Percentiles rank a stretch among this genome's conserved stretches.
phyloP scores from a whole-genome alignment of 2,329 filamentous ascomycete species.

The Venturia carpophila region DNA sequence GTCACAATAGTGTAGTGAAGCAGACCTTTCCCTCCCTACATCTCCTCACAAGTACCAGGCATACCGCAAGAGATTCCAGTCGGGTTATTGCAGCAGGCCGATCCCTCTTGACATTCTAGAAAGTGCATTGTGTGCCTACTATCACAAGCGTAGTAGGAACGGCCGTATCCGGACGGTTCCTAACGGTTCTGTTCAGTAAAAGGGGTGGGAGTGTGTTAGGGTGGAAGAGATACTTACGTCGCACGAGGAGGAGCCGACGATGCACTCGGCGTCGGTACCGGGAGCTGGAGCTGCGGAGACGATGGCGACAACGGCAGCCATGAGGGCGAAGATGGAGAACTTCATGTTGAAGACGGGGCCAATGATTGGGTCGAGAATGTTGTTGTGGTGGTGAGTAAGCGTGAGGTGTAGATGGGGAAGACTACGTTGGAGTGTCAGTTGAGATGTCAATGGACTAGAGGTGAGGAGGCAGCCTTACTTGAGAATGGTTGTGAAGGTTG shows the following conservation, averaged over 20 bases:
- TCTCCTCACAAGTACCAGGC: not conserved
- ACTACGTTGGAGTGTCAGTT: not conserved
- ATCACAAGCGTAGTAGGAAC: not conserved
- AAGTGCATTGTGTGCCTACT: not conserved
- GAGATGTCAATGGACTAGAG: not conserved
- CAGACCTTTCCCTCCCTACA: not conserved
- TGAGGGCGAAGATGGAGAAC: not conserved
- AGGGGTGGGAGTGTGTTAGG: not conserved
- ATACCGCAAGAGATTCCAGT: not conserved
- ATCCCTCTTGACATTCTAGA: not conserved
- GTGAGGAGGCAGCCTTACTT: not conserved
- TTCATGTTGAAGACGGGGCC: not conserved
- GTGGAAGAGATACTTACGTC: not conserved
- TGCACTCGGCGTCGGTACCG: not conserved
- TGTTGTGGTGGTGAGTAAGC: not conserved
- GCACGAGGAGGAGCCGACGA: not conserved
- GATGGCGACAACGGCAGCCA: not conserved
- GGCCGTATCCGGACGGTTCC: not conserved
- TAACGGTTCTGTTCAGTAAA: not conserved
- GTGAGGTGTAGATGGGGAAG: not conserved
- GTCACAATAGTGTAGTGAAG: not conserved
- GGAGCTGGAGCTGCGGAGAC: slow-evolving; percentile 1
- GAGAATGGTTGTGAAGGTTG: not conserved
- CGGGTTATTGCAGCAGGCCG: not conserved
- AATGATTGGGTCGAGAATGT: not conserved